Evolutionary conservation across 2,329 filamentous ascomycete genomes (phyloP).

Genomic region (Penicillium sp.): DNA sequence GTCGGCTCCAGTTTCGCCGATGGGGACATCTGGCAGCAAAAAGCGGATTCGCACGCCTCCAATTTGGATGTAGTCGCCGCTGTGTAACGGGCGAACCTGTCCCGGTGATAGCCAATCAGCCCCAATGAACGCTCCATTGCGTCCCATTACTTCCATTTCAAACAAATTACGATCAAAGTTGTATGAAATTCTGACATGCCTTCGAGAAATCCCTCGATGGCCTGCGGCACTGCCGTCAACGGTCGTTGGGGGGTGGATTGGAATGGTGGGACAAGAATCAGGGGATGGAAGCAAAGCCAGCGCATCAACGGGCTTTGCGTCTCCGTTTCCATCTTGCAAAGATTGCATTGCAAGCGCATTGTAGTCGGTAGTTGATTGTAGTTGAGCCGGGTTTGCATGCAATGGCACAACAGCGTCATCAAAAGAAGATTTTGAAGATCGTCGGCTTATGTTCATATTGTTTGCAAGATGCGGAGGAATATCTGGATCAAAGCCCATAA

Average conservation of each 20-base stretch:
- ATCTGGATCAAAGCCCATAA: slow-evolving; percentile 50
- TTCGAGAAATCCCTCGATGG: slow-evolving; percentile 60
- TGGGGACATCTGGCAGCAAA: slow-evolving; percentile 52
- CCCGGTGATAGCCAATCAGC: slow-evolving; percentile 50
- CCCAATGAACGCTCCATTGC: slow-evolving; percentile 58
- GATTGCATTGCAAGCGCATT: slow-evolving; percentile 49
- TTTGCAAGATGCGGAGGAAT: slow-evolving; percentile 38
- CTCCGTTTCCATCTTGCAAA: slow-evolving; percentile 35
- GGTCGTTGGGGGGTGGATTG: slow-evolving; percentile 57
- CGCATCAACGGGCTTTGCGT: slow-evolving; percentile 47
- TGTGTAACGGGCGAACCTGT: slow-evolving; percentile 50
- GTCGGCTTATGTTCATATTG: slow-evolving; percentile 41
- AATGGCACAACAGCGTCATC: slow-evolving; percentile 35
- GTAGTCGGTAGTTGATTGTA: slow-evolving; percentile 44
- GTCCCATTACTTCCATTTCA: slow-evolving; percentile 58
- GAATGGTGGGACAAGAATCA: slow-evolving; percentile 55
- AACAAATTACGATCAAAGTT: slow-evolving; percentile 57
- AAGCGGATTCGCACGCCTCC: slow-evolving; percentile 58
- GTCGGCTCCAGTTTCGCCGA: slow-evolving; percentile 50
- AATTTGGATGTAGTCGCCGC: slow-evolving; percentile 60
- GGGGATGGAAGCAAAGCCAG: slow-evolving; percentile 51
- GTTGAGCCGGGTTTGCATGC: slow-evolving; percentile 39
- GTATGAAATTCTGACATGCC: slow-evolving; percentile 61
- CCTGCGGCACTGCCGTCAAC: slow-evolving; percentile 47
- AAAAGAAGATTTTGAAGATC: slow-evolving; percentile 53